Evolutionary conservation across 345 rosid species (phyloP), one percentile per base, ranked within the genome.

Genomic region (Diplotaxis tenuifolia): DNA sequence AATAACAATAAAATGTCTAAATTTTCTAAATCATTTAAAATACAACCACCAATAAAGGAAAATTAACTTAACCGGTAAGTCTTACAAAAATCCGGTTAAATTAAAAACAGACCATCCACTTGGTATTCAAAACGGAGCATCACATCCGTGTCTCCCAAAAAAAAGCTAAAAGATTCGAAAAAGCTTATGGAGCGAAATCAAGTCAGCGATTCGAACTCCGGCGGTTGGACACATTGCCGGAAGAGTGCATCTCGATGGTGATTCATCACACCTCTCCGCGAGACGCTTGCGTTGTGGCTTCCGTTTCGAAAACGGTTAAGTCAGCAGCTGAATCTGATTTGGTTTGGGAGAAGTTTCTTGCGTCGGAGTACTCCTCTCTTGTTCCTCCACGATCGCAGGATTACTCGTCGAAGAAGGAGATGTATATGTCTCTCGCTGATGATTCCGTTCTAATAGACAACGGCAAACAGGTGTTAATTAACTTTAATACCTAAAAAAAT

Each of bases 261-360:
- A 32, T 88, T 4, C 82, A 89, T 2, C 75, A 64, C 2, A 88
- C 92, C 0, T 58, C 55, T 9, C 92, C 90, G 9, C 67, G 63
- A 0, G 90, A 88, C 2, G 83, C 85, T 6, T 82, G 89, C 47
- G 72, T 76, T 9, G 42, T 80, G 22, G 75, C 89, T 1, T 32
- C 68, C 21, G 92, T 91, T 21, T 86, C 88, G 4, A 75, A 75
- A 10, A 1, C 54, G 0, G 82, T 86, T 21, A 82, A 72, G 62
- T 83, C 78, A 0, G 89, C 85, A 0, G 81, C 87, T 0, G 72
- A 77, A 1, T 87, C 92, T 18, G 32, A 29, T 29, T 1, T 29
- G 32, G 32, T 29, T 29, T 87, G 95, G 97, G 81, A 75, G 2
- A 42, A 32, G 22, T 91, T 91, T 74, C 77, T 91, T 23, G 90